A percentile compares a stretch with the other conserved stretches of the same genome.
These are phyloP conservation scores for Psilocybe subaeruginosa DNA, from an alignment of 768 basidiomycete genomes.

Conservation along the genomic window DNA sequence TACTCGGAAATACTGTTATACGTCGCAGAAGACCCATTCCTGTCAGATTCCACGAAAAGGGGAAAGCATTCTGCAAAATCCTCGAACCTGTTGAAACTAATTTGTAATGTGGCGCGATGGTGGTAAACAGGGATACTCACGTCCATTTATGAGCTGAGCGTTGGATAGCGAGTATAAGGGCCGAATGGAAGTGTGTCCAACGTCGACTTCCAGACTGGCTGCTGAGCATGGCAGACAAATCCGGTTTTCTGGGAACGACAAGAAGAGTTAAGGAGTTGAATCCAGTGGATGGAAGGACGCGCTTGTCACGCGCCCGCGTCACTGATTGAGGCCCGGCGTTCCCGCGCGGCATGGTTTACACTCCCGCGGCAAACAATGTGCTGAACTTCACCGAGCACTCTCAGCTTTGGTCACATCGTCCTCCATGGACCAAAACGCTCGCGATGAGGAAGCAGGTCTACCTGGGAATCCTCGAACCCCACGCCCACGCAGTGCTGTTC, in stretches of 20 bases:
- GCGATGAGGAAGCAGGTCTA: conserved; percentile 43
- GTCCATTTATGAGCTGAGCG: conserved; percentile 62
- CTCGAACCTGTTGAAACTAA: conserved; percentile 42
- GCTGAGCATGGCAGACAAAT: conserved; percentile 34
- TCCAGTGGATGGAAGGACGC: background rate
- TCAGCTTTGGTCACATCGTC: background rate
- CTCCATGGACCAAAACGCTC: conserved; percentile 27
- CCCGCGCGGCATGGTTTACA: background rate
- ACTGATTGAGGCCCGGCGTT: background rate
- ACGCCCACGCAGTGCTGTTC: conserved; percentile 58
- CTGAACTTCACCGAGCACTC: background rate
- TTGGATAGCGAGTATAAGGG: conserved; percentile 57
- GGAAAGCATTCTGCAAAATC: conserved; percentile 70
- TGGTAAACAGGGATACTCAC: conserved; percentile 35
- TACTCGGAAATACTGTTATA: conserved; percentile 72
- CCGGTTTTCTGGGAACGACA: background rate
- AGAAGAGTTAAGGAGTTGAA: background rate
- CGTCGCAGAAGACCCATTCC: conserved; percentile 59
- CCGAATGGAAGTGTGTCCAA: conserved; percentile 60
- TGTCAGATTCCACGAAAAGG: conserved; percentile 66
- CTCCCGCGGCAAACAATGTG: background rate
- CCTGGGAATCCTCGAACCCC: conserved; percentile 29
- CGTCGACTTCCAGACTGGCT: conserved; percentile 53
- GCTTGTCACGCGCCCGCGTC: background rate
- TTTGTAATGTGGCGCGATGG: background rate